Percentiles rank a stretch among this genome's conserved stretches.
These are phyloP conservation scores for Lotus japonicus DNA, from an alignment of 306 rosid species.

Conservation along the genomic window DNA sequence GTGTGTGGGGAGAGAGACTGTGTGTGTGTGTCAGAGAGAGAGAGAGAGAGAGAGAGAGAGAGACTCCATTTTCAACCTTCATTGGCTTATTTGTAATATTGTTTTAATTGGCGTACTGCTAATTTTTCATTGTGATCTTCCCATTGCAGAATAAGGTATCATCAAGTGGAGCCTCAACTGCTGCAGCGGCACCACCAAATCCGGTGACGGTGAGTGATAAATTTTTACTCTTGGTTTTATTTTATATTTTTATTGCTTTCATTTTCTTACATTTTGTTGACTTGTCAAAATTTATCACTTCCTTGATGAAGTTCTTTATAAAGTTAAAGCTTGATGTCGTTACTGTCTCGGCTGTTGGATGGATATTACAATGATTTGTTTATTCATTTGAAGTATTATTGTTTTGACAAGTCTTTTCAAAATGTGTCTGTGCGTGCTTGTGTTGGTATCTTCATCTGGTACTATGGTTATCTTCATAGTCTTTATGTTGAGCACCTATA, in stretches of 20 bases:
- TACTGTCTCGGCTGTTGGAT: neutral
- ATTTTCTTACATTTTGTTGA: neutral
- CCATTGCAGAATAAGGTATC: constrained; percentile 26
- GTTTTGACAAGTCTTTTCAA: neutral
- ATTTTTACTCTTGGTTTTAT: neutral
- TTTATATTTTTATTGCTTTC: neutral
- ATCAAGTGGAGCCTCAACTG: constrained; percentile 23
- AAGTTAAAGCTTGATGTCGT: neutral
- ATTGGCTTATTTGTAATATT: neutral
- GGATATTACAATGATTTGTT: neutral
- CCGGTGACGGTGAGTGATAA: neutral
- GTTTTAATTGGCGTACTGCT: neutral
- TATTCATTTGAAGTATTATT: constrained; percentile 1
- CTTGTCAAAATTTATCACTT: neutral
- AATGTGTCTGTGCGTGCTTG: neutral
- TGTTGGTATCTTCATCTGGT: neutral
- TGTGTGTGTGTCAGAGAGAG: no score
- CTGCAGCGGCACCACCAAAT: constrained; percentile 20
- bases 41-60: neutral
- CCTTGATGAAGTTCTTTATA: neutral
- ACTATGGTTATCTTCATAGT: neutral
- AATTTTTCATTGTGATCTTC: neutral
- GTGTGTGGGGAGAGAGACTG: neutral
- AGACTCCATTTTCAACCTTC: neutral
- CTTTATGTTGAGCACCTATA: no score